Conservation (phyloP, 805 yeast species). For the Candida multigemmis region DNA sequence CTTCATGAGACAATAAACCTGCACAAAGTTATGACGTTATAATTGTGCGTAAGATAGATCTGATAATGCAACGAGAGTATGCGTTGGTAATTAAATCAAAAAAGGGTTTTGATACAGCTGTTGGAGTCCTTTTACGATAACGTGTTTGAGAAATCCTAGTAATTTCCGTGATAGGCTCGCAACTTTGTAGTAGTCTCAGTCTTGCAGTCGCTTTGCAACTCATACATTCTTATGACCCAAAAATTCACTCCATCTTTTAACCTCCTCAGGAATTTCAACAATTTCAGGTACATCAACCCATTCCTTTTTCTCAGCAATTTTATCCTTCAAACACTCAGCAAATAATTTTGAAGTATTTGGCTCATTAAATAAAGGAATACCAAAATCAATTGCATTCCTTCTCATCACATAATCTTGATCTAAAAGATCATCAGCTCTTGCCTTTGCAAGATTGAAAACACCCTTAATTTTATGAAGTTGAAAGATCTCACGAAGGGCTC, state of each 20-base stretch:
- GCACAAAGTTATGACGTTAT: too few species aligned
- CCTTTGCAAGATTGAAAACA: slow-evolving; percentile 86
- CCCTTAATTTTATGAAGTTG: slow-evolving; percentile 75
- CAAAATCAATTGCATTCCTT: slow-evolving; percentile 98
- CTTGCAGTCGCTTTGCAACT: too few species aligned
- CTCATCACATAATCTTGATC: slow-evolving; percentile 97
- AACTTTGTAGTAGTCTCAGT: too few species aligned
- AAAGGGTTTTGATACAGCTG: too few species aligned
- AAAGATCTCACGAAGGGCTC: slow-evolving; percentile 89
- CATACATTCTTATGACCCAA: slow-evolving; percentile 87
- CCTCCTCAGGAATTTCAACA: slow-evolving; percentile 73
- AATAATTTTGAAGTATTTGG: slow-evolving; percentile 87
- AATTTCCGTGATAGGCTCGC: too few species aligned
- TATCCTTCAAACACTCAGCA: slow-evolving; percentile 70
- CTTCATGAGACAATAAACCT: too few species aligned
- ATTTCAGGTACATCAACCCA: slow-evolving; percentile 31
- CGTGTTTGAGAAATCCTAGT: too few species aligned
- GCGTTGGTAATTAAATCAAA: too few species aligned
- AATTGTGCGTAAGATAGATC: too few species aligned
- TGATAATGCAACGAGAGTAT: too few species aligned
- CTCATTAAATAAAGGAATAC: slow-evolving; percentile 92
- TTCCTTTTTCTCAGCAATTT: slow-evolving; percentile 48
- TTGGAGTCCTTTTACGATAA: too few species aligned
- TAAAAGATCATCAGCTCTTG: slow-evolving; percentile 74
- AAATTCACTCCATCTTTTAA: slow-evolving; percentile 93